A percentile compares a stretch with the other conserved stretches of the same genome.
Conservation (phyloP, 1,284 basidiomycete genomes). For the Cystobasidium pallidum region DNA sequence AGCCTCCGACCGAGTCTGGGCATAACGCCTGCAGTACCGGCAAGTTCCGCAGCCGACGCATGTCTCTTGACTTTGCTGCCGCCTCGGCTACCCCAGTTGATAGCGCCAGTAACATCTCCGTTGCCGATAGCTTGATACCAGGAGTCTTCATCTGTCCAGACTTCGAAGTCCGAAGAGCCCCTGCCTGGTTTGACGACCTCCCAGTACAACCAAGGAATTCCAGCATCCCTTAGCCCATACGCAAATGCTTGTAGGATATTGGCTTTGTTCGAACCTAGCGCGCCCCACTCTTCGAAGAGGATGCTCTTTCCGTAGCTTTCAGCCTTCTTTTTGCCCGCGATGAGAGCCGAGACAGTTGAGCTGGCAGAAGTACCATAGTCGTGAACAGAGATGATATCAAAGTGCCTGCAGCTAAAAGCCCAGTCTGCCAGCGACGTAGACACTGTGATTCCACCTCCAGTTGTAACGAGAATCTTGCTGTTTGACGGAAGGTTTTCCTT, state of each 20-base stretch:
- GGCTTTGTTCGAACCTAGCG: constrained; percentile 56
- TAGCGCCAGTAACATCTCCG: constrained; percentile 36
- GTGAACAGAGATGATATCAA: constrained; percentile 59
- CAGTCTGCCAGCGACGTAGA: constrained; percentile 57
- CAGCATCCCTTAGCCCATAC: constrained; percentile 53
- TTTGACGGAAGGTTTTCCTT: constrained; percentile 53
- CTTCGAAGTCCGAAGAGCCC: constrained; percentile 50
- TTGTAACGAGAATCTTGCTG: constrained; percentile 56
- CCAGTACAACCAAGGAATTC: constrained; percentile 55
- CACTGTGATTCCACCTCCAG: constrained; percentile 59
- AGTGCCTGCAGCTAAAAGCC: constrained; percentile 55
- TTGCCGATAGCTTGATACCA: constrained; percentile 49
- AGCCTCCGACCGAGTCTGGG: constrained; percentile 13
- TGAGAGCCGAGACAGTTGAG: constrained; percentile 53
- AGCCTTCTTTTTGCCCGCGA: constrained; percentile 55
- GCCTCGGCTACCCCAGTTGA: constrained; percentile 33
- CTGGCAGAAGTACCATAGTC: constrained; percentile 58
- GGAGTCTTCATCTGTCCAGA: constrained; percentile 51
- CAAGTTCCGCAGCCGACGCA: constrained; percentile 14
- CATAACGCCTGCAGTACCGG: constrained; percentile 10
- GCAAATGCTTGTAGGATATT: constrained; percentile 57
- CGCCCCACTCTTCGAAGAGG: constrained; percentile 59
- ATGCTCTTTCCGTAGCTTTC: constrained; percentile 56
- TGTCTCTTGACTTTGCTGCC: constrained; percentile 32
- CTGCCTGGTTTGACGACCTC: constrained; percentile 51